Conservation (phyloP, 1,139 yeast genomes). For the Yamadazyma atmosphaerica region DNA sequence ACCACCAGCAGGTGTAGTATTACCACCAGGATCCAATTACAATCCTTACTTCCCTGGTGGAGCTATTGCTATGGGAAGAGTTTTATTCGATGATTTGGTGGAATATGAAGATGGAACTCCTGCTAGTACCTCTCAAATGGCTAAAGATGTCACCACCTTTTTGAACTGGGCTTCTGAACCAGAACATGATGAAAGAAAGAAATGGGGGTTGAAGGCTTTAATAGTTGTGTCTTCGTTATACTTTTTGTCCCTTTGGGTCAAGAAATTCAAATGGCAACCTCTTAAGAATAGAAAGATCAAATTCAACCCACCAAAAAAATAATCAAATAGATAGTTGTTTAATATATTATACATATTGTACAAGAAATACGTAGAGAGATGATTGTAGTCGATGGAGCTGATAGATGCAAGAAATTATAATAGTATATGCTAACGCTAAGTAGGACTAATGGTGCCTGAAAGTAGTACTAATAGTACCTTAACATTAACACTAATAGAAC, state of each 20-base stretch:
- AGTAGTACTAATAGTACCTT: too few species aligned
- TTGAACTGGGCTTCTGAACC: slow-evolving; percentile 99
- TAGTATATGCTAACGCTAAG: too few species aligned
- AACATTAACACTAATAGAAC: too few species aligned
- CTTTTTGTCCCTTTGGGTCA: slow-evolving; percentile 85
- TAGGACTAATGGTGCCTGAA: too few species aligned
- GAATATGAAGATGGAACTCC: slow-evolving; percentile 99
- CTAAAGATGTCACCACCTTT: slow-evolving; percentile 95
- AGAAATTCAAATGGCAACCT: slow-evolving; percentile 98
- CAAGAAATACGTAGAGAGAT: too few species aligned
- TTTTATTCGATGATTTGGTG: slow-evolving; percentile 91
- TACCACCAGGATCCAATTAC: slow-evolving; percentile 94
- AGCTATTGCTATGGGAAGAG: slow-evolving; percentile 98
- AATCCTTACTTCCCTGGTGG: slow-evolving; percentile 99
- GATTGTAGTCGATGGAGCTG: too few species aligned
- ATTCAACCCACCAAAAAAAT: slow-evolving; percentile 75
- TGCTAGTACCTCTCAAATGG: slow-evolving; percentile 98
- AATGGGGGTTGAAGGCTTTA: slow-evolving; percentile 92
- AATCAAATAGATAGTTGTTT: slow-evolving; percentile 9
- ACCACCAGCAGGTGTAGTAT: slow-evolving; percentile 93
- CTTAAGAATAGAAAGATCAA: slow-evolving; percentile 93
- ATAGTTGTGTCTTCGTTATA: slow-evolving; percentile 77
- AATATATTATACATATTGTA: neutral
- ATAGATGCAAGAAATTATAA: too few species aligned
- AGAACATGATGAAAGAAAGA: slow-evolving; percentile 98